phyloP scores from a whole-genome alignment of 1,284 basidiomycete genomes.

The Ganoderma lingzhi region DNA sequence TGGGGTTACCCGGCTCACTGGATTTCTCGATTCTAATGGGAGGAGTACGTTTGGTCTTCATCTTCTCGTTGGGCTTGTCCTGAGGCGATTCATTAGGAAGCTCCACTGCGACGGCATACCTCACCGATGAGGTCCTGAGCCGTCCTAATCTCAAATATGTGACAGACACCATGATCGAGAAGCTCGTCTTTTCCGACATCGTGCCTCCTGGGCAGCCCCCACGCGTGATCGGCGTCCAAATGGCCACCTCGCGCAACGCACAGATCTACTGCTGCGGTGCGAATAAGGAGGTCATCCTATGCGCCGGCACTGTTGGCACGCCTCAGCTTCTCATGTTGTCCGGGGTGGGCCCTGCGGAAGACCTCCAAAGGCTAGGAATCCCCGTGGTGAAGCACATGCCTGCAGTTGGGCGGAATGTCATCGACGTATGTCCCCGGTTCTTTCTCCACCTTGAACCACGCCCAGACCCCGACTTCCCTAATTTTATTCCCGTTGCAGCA shows the following conservation, averaged over 20 bases:
- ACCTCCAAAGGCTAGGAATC: conserved; percentile 48
- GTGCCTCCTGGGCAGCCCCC: conserved; percentile 15
- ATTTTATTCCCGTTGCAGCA: conserved; percentile 35
- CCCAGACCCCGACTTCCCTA: background rate
- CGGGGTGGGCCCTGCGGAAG: conserved; percentile 52
- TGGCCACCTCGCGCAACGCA: conserved; percentile 32
- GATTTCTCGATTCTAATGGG: conserved; percentile 40
- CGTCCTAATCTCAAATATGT: conserved; percentile 52
- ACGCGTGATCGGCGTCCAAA: conserved; percentile 42
- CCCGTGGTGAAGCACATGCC: conserved; percentile 46
- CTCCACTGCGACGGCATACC: conserved; percentile 51
- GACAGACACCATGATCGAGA: conserved; percentile 42
- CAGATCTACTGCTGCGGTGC: conserved; percentile 42
- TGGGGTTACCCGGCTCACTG: conserved; percentile 39
- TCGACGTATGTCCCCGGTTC: conserved; percentile 41
- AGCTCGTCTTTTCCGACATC: conserved; percentile 35
- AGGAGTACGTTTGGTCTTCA: conserved; percentile 35
- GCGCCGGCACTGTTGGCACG: conserved; percentile 52
- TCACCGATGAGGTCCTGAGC: conserved; percentile 42
- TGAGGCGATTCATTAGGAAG: conserved; percentile 35
- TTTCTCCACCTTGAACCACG: too few species aligned
- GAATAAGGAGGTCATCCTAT: conserved; percentile 49
- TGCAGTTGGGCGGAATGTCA: conserved; percentile 53
- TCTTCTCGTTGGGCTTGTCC: too few species aligned
- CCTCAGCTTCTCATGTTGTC: conserved; percentile 58